Conservation (phyloP, 176 grass and related monocot genomes). For the Echinochloa phyllopogon region DNA sequence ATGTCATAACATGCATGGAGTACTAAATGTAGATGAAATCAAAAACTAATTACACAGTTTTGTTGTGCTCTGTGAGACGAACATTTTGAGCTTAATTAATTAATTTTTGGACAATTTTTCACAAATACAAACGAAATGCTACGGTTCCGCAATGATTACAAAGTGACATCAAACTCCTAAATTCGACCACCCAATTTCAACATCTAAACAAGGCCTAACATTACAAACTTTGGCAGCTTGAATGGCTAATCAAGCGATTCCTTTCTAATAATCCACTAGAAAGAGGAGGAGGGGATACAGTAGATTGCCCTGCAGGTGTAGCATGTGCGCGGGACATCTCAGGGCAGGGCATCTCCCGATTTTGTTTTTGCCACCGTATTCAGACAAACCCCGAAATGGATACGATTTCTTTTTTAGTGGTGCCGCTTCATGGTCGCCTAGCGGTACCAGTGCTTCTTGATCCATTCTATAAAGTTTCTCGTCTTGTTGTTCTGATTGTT, state of each 20-base stretch:
- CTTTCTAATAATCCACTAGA: background rate
- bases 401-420: background rate
- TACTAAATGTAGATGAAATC: too few relatives aligned
- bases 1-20: too few relatives aligned
- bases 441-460: background rate
- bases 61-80: too few relatives aligned
- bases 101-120: too few relatives aligned
- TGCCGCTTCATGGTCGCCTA: background rate
- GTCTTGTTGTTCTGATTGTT: background rate
- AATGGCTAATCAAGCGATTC: background rate
- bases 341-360: constrained; percentile 3
- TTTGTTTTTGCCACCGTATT: constrained; percentile 8
- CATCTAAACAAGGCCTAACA: too few relatives aligned
- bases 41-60: too few relatives aligned
- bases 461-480: background rate
- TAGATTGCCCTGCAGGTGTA: background rate
- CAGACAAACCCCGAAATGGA: constrained; percentile 2
- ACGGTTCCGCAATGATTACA: too few relatives aligned
- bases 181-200: too few relatives aligned
- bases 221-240: background rate
- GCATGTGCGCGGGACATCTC: constrained; percentile 11
- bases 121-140: too few relatives aligned
- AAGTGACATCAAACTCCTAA: too few relatives aligned
- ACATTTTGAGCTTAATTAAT: too few relatives aligned
- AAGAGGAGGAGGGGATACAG: background rate